Conservation (phyloP, 2,329 filamentous ascomycete species). For the Cladosporium sp. region DNA sequence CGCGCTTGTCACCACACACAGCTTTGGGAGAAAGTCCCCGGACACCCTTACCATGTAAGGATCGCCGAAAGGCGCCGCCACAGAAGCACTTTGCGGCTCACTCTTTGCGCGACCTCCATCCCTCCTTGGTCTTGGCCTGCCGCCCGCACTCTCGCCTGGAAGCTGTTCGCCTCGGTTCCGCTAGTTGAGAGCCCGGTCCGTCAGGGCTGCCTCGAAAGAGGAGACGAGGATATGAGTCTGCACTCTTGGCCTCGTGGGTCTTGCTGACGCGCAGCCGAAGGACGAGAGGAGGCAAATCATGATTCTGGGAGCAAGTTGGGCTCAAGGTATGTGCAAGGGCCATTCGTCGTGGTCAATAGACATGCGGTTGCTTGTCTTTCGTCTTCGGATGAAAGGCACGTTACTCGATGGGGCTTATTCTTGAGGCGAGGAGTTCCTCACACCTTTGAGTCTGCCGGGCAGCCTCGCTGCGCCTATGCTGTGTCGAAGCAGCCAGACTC, state of each 20-base stretch:
- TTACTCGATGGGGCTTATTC: slow-evolving; percentile 99
- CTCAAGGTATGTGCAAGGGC: slow-evolving; percentile 56
- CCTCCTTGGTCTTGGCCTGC: slow-evolving; percentile 52
- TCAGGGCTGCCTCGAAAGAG: slow-evolving; percentile 34
- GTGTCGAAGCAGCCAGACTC: slow-evolving; percentile 71
- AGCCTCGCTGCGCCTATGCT: slow-evolving; percentile 49
- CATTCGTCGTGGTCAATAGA: slow-evolving; percentile 94
- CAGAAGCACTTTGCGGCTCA: slow-evolving; percentile 90
- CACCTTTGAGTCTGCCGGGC: slow-evolving; percentile 49
- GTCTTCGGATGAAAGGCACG: slow-evolving; percentile 45
- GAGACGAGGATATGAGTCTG: slow-evolving; percentile 92
- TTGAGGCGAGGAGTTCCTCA: slow-evolving; percentile 86
- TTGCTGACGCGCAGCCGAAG: slow-evolving; percentile 38
- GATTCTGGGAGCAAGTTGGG: slow-evolving; percentile 42
- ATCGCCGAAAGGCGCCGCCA: slow-evolving; percentile 99
- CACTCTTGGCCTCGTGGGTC: slow-evolving; percentile 43
- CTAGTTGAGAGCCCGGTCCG: slow-evolving; percentile 51
- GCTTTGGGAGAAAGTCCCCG: slow-evolving; percentile 99
- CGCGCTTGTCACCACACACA: slow-evolving; percentile 44
- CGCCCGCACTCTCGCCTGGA: slow-evolving; percentile 52
- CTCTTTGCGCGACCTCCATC: slow-evolving; percentile 59
- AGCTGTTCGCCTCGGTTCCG: slow-evolving; percentile 39
- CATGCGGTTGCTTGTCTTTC: slow-evolving; percentile 82
- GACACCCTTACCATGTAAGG: slow-evolving; percentile 66
- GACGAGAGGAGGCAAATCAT: slow-evolving; percentile 41